Evolutionary conservation across 2,329 filamentous ascomycete genomes (phyloP), one percentile per base, ranked within the genome.

Genomic region (Diplodia mutila): DNA sequence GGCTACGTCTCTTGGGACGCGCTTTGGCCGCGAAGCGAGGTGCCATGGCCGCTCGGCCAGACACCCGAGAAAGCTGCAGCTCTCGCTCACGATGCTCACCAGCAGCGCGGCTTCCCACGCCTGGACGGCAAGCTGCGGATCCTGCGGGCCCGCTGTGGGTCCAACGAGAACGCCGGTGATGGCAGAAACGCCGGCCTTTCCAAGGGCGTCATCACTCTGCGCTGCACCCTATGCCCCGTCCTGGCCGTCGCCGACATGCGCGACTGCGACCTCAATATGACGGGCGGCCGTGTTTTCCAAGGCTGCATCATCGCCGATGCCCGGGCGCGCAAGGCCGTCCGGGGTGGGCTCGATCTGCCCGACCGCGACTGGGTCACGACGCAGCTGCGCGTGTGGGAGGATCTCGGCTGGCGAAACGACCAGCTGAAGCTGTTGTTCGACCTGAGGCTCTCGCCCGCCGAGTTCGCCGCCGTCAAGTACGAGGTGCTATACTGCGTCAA

Each of bases 381-480:
- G 42, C 16, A 16, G 42, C 59, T 63, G 59, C 59, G 59, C 27
- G 42, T 48, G 46, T 63, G 59, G 59, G 59, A 63, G n/a, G 59
- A 63, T n/a, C 59, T n/a, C 59, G 59, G 59, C 46, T 29, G 59
- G 37, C 27, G 59, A 4, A 63, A 63, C 59, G 59, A 63, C 42
- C 59, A 63, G 29, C 46, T 63, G 27, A 63, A 63, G 46, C 59
- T 63, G 59, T 46, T 63, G 42, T 51, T 63, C 59, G 59, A 63
- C 21, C 23, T 48, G 12, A 21, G 29, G 9, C 42, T 51, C 9
- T 37, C 46, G 27, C 42, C 39, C n/a, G 59, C 21, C 27, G 59
- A 63, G 27, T 29, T 51, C n/a, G 42, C 42, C 1, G 27, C 25
- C 9, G 18, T 46, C 29, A 51, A 63, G 59, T 63, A 34, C 46